Conservation (phyloP, 2,329 filamentous ascomycete species). For the Cordyceps cicadae region DNA sequence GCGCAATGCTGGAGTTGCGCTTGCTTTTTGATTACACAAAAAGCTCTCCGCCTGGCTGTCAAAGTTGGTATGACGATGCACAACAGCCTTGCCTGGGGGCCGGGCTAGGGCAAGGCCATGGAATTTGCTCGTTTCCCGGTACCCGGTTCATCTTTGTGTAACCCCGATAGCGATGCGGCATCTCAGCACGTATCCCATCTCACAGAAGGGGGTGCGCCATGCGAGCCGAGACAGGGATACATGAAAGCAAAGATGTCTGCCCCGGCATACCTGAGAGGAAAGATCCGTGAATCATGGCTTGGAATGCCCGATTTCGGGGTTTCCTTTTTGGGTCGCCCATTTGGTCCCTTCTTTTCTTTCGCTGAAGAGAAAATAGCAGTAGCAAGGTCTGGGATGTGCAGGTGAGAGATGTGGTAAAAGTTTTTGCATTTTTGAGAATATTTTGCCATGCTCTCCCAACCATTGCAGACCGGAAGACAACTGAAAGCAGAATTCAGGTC, state of each 20-base stretch:
- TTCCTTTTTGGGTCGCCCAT: background rate
- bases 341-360: background rate
- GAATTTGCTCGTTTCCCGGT: background rate
- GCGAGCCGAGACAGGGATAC: background rate
- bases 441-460: background rate
- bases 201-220: background rate
- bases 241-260: background rate
- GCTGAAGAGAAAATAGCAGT: too few relatives aligned
- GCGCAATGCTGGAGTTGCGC: background rate
- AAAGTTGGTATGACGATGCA: background rate
- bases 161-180: background rate
- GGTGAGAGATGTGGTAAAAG: background rate
- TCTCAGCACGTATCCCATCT: background rate
- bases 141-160: background rate
- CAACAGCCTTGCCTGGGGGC: background rate
- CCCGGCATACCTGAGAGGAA: background rate
- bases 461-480: background rate
- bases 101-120: background rate
- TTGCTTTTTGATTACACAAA: too few relatives aligned
- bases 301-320: background rate
- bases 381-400: too few relatives aligned
- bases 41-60: background rate
- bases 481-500: background rate
- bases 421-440: background rate
- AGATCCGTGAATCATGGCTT: background rate